Conservation (phyloP, 1,139 yeast genomes). For the Sugiyamaella grinbergsii region DNA sequence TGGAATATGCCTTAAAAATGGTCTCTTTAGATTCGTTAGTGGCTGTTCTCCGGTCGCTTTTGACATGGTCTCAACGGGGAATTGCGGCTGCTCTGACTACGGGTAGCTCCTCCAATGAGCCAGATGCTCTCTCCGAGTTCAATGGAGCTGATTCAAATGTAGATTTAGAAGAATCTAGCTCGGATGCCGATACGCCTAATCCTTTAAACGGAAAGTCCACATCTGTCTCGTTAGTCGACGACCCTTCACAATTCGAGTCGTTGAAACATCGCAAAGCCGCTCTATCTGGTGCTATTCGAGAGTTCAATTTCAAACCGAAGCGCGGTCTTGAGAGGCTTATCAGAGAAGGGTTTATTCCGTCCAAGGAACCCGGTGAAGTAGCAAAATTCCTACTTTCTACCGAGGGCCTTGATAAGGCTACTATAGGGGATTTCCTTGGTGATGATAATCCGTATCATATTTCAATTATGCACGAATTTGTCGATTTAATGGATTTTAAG, state of each 20-base stretch:
- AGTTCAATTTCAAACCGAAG: slow-evolving; percentile 84
- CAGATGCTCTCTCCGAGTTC: slow-evolving; percentile 5
- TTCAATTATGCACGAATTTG: slow-evolving; percentile 90
- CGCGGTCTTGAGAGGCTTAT: slow-evolving; percentile 69
- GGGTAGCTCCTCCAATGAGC: slow-evolving; percentile 12
- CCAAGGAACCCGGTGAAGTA: slow-evolving; percentile 63
- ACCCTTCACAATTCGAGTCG: slow-evolving; percentile 82
- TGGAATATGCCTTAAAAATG: slow-evolving; percentile 81
- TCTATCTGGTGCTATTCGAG: slow-evolving; percentile 71
- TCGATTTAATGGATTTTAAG: slow-evolving; percentile 80
- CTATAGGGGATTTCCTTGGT: slow-evolving; percentile 89
- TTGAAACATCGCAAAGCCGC: slow-evolving; percentile 83
- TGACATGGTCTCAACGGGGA: slow-evolving; percentile 88
- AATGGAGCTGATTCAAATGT: slow-evolving; percentile 10
- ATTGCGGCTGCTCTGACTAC: slow-evolving; percentile 40
- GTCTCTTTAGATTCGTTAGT: slow-evolving; percentile 79
- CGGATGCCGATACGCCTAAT: slow-evolving; percentile 19
- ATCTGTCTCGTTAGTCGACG: slow-evolving; percentile 47
- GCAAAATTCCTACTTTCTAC: slow-evolving; percentile 75
- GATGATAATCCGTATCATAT: slow-evolving; percentile 81
- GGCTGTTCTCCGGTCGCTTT: slow-evolving; percentile 75
- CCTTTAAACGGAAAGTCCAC: slow-evolving; percentile 21
- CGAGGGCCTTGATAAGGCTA: slow-evolving; percentile 81
- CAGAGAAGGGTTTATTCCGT: slow-evolving; percentile 61
- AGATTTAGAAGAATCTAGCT: slow-evolving; percentile 17